Percentiles rank a stretch among this genome's conserved stretches.
Evolutionary conservation across 1,284 basidiomycete genomes (phyloP).

Genomic region (Pseudozyma flocculosa): DNA sequence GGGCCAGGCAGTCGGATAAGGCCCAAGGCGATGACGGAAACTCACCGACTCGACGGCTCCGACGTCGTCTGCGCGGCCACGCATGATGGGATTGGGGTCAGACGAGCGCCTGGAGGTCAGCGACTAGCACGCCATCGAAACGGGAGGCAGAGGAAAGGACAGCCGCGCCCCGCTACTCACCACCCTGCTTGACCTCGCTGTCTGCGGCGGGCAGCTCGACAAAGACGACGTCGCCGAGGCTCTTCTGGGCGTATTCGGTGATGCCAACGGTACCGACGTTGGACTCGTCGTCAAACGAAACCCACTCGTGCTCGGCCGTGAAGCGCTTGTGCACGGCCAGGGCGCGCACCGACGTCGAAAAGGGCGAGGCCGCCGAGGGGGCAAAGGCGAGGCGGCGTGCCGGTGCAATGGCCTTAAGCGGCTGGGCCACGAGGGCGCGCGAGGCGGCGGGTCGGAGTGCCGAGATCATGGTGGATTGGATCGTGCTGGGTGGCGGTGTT

Average conservation of each 20-base stretch:
- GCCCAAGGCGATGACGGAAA: not conserved
- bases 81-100: too few species aligned
- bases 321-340: slow-evolving; percentile 40
- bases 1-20: too few species aligned
- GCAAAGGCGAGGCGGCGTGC: too few species aligned
- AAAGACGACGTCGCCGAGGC: slow-evolving; percentile 94
- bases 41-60: slow-evolving; percentile 88
- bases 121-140: too few species aligned
- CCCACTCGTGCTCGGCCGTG: slow-evolving; percentile 87
- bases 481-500: not conserved
- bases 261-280: slow-evolving; percentile 82
- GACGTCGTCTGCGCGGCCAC: slow-evolving; percentile 80
- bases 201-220: slow-evolving; percentile 84
- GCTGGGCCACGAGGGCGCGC: not conserved
- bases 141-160: too few species aligned
- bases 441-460: not conserved
- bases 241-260: slow-evolving; percentile 89
- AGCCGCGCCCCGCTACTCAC: slow-evolving; percentile 62
- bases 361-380: slow-evolving; percentile 12
- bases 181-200: slow-evolving; percentile 71
- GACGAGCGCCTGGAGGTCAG: too few species aligned
- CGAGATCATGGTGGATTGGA: not conserved
- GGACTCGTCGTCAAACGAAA: slow-evolving; percentile 76
- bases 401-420: too few species aligned
- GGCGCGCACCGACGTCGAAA: slow-evolving; percentile 20